Base-by-base conservation (phyloP, 2,329 filamentous ascomycete species). In the Claviceps quebecensis region DNA sequence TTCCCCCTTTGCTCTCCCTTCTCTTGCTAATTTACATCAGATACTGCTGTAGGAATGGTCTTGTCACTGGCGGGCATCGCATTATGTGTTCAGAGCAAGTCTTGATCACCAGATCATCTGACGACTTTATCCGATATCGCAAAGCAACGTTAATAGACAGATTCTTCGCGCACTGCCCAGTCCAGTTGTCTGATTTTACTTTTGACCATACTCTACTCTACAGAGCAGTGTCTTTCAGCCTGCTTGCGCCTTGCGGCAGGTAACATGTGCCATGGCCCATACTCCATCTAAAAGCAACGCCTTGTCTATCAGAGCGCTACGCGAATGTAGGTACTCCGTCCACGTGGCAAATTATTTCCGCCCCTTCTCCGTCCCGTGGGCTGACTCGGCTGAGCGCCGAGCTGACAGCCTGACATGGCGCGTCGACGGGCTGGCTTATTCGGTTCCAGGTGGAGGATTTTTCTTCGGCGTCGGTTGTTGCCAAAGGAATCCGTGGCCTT, bases 11-110 rank as follows among this genome's bases (percentile, higher is more conserved):
- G 2, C n/a, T n/a, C n/a, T 13, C 8, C 4, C 9, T n/a, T 13
- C 39, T 7, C 44, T 29, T 51, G 37, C 55, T 57, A 47, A 52
- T 23, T 13, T 5, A 14, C 41, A 22, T 50, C 37, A 88, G 87
- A 91, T 65, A 95, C 87, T 0, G 87, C 84, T 76, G 69, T 88
- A 51, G 89, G 89, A 7, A 90, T 95, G 86, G 70, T 71, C 1
- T 67, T 95, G 13, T 90, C 91, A 3, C 69, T 95, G 45, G 76
- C 74, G 16, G 89, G 89, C 0, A 95, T 95, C 64, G 87, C 76
- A 2, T 67, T 95, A 26, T 95, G 89, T 67, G 89, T 95, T 2
- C 78, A 87, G 52, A 83, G 79, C 63, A 83, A 83, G 61, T 56
- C 61, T 48, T 66, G 59, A 63, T 47, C 54, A 39, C 48, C 57